Evolutionary conservation across 176 grass and related monocot species (phyloP).

Genomic region (Cymbopogon citratus): DNA sequence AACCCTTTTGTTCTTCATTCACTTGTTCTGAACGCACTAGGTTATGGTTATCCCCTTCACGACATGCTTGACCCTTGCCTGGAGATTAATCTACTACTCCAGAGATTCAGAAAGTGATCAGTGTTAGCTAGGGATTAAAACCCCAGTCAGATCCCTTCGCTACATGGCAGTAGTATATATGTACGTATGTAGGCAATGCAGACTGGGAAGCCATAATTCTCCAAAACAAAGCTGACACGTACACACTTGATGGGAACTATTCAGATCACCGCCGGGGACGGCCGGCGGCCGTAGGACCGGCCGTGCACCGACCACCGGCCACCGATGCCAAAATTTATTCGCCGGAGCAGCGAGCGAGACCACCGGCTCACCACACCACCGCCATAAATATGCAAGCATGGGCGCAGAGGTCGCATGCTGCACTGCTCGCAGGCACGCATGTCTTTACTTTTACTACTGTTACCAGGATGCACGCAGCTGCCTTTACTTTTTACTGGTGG

Average conservation of each 20-base stretch:
- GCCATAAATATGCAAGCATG: constrained; percentile 14
- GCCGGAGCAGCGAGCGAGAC: constrained; percentile 18
- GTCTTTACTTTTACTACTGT: not conserved
- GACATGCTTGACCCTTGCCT: not conserved
- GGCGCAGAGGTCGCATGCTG: not conserved
- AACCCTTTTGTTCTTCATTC: not conserved
- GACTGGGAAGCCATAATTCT: not conserved
- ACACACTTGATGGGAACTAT: not conserved
- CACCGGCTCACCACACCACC: constrained; percentile 1
- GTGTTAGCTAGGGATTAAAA: not conserved
- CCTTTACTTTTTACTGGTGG: not conserved
- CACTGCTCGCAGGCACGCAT: not conserved
- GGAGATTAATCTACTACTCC: not conserved
- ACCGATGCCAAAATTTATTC: constrained; percentile 32
- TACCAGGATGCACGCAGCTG: not conserved
- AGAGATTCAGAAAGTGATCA: not conserved
- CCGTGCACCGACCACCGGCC: constrained; percentile 22
- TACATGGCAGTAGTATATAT: not conserved
- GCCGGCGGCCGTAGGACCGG: not conserved
- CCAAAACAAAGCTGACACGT: not conserved
- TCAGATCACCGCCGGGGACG: constrained; percentile 26
- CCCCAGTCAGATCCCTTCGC: not conserved
- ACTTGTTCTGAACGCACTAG: not conserved
- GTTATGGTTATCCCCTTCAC: not conserved
- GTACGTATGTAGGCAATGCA: not conserved